Base-by-base conservation (phyloP, 2,329 filamentous ascomycete species). In the Xylaria sp. region DNA sequence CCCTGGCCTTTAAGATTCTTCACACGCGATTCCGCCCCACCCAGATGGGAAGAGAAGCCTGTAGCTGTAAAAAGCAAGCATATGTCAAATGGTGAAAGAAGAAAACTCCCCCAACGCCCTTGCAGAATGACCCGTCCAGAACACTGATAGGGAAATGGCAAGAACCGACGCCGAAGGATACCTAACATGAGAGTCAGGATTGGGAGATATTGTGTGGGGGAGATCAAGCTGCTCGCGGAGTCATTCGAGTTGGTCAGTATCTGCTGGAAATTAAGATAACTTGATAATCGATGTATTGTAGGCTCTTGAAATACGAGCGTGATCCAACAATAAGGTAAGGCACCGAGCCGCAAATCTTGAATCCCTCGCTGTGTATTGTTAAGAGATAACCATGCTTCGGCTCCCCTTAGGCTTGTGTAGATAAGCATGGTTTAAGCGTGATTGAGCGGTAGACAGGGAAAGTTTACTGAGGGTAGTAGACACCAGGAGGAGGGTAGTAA, bases 391-490 rank as follows among this genome's bases (percentile, higher is more conserved):
- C 31, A 51, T 38, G 33, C 40, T 51, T 46, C 11, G 42, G 46
- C 40, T 59, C 44, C 59, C 26, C 23, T 59, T 53, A 3, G 65
- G 48, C 46, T 10, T 48, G 48, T 46, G 15, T 57, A 33, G 33
- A 40, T 38, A 51, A 61, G 48, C 26, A 23, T 42, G 26, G 31
- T 54, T 28, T 38, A 46, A 64, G 42, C 26, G 11, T 26, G 31
- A 44, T 26, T 36, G 33, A 42, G 38, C n/a, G 36, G 46, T 10
- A 33, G 40, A 26, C 48, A 23, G 36, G 15, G 26, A 33, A 26
- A 44, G 42, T 71, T 83, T 87, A 90, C 78, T 89, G 87, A 63
- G 84, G 82, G 76, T 90, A 91, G 79, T 89, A 91, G 70, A 89
- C 86, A n/a, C 58, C 68, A 44, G 84, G 81, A 3, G 82, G 81